phyloP scores from a whole-genome alignment of 306 rosid species.

The Fragaria vesca region DNA sequence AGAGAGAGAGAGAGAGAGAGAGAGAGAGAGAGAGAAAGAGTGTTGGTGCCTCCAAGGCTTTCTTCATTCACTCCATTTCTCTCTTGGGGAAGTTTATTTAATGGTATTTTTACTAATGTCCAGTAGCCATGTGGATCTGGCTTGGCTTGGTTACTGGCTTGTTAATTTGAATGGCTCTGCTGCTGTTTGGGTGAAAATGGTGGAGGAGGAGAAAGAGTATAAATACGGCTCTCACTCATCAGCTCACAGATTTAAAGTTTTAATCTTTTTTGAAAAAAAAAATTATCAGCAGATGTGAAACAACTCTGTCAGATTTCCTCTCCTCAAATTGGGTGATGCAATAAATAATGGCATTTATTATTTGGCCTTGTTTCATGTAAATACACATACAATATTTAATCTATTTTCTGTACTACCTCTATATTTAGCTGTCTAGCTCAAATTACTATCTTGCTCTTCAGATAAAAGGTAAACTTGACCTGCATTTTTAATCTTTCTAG shows the following conservation, averaged over 20 bases:
- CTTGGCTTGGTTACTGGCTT: slow-evolving; percentile 25
- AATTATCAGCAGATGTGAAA: slow-evolving; percentile 28
- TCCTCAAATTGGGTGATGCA: slow-evolving; percentile 26
- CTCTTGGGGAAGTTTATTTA: slow-evolving; percentile 41
- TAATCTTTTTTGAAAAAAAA: slow-evolving; percentile 2
- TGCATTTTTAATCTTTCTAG: background rate
- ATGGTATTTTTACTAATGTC: slow-evolving; percentile 18
- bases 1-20: slow-evolving; percentile 6
- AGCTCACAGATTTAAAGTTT: slow-evolving; percentile 28
- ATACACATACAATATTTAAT: background rate
- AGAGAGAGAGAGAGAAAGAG: background rate
- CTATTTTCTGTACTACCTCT: background rate
- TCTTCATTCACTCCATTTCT: slow-evolving; percentile 33
- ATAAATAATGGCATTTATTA: slow-evolving; percentile 46
- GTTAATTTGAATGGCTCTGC: background rate
- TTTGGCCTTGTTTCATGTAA: slow-evolving; percentile 16
- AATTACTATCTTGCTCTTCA: background rate
- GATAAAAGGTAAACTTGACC: background rate
- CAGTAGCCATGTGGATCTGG: slow-evolving; percentile 16
- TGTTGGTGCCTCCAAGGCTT: slow-evolving; percentile 18
- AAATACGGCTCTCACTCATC: background rate
- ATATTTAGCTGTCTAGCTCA: background rate
- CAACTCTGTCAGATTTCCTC: slow-evolving; percentile 41
- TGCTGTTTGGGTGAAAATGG: background rate
- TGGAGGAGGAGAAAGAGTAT: background rate